Evolutionary conservation across 768 basidiomycete species (phyloP).

Genomic region (Tremella yokohamensis): DNA sequence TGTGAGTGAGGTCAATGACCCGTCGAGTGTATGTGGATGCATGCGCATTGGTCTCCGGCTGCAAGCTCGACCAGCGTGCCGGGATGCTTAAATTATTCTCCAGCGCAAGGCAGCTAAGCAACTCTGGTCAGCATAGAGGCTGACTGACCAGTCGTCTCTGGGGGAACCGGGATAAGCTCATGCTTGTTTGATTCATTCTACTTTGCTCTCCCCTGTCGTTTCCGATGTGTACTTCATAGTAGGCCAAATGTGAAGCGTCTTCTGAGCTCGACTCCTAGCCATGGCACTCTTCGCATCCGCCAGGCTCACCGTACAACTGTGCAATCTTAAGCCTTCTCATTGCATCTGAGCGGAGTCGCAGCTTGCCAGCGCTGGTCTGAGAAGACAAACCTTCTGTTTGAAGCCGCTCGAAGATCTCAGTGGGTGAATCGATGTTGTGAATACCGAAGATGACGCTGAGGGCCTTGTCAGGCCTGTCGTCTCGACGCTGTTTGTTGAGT

Average conservation of each 20-base stretch:
- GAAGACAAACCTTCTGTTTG: constrained; percentile 44
- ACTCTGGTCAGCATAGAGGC: no score
- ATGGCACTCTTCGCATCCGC: constrained; percentile 62
- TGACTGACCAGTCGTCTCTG: no score
- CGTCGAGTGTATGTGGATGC: no score
- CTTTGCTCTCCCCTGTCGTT: no score
- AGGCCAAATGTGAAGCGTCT: constrained; percentile 19
- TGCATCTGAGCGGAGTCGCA: constrained; percentile 58
- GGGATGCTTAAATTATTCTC: no score
- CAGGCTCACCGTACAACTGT: constrained; percentile 71
- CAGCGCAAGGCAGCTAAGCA: no score
- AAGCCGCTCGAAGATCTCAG: constrained; percentile 61
- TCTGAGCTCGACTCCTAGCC: constrained; percentile 60
- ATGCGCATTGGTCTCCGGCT: no score
- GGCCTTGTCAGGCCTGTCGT: constrained; percentile 31
- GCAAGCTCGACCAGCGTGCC: no score
- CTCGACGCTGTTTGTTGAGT: constrained; percentile 55
- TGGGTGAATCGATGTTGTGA: constrained; percentile 71
- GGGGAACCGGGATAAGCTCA: no score
- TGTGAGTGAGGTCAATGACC: no score
- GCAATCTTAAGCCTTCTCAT: constrained; percentile 68
- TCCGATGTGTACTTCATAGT: no score
- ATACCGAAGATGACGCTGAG: constrained; percentile 79
- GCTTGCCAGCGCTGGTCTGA: not conserved
- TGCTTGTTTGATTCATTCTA: no score